Base-by-base conservation (phyloP, 768 basidiomycete species). In the Pleurotus citrinopileatus region DNA sequence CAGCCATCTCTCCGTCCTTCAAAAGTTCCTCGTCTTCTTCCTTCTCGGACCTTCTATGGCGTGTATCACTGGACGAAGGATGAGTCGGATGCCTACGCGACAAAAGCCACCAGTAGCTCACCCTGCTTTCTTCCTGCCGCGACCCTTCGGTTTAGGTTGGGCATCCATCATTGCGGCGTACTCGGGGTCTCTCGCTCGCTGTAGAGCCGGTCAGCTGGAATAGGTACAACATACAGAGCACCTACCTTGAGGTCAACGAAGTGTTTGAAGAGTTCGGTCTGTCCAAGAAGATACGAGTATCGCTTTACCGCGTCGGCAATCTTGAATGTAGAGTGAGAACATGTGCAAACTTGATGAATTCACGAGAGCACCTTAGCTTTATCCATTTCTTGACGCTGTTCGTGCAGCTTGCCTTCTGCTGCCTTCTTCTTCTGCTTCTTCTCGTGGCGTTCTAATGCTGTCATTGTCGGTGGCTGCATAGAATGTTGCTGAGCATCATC, bases 231-330 rank as follows among this genome's bases (percentile, higher is more conserved):
- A 27, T 10, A 29, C 12, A 12, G 4, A 28, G 17, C 3, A 38
- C 75, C 23, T 19, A 90, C 93, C 81, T 97, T 97, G 70, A 98
- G 87, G 67, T 98, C 94, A 5, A 98, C 91, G 65, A 98, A 98
- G 69, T 98, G 96, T 61, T 94, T 93, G 78, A 99, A 99, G 17
- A 98, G 78, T 60, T 98, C 97, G 0, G 96, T 98, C 68, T 99
- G 95, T 6, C 97, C 97, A 1, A 99, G 80, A n/a, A 98, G 82
- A 69, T 98, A 98, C 2, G 91, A 91, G 66, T 98, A 98, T 15
- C 94, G 87, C 68, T 98, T 98, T 57, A 98, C 91, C 8, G 94
- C 92, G 64, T 98, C 95, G 17, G 91, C 74, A 36, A 94, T 80
- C 93, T 98, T 59, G 19, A 51, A 42, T 32, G 15, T 42, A 62